A percentile compares a stretch with the other conserved stretches of the same genome.
Evolutionary conservation across 2,329 filamentous ascomycete genomes (phyloP).

Genomic region (Xylariaceae sp.): DNA sequence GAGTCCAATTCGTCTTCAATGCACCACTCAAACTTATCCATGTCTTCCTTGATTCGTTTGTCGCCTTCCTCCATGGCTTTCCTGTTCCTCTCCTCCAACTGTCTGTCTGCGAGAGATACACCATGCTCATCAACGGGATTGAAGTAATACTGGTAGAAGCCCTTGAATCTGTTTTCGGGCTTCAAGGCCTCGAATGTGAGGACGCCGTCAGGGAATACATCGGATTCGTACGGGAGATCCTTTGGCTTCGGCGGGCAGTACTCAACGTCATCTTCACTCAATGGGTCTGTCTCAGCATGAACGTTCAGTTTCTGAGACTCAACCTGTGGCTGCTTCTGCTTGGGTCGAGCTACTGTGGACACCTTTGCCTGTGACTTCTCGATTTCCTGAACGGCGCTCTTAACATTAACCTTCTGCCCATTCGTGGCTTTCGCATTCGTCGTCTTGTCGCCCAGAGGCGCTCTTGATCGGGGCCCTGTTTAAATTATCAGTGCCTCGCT

Average conservation of each 20-base stretch:
- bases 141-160: constrained; percentile 62
- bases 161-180: constrained; percentile 61
- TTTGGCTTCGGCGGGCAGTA: constrained; percentile 79
- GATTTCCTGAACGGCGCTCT: constrained; percentile 58
- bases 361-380: constrained; percentile 65
- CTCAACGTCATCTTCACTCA: constrained; percentile 76
- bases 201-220: constrained; percentile 63
- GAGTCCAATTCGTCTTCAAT: constrained; percentile 56
- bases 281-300: constrained; percentile 54
- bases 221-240: constrained; percentile 69
- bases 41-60: constrained; percentile 67
- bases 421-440: constrained; percentile 85
- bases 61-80: constrained; percentile 61
- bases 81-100: constrained; percentile 58
- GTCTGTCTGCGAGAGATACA: constrained; percentile 62
- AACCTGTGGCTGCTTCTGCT: constrained; percentile 56
- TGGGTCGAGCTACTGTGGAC: constrained; percentile 60
- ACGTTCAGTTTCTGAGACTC: constrained; percentile 64
- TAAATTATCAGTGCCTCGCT: constrained; percentile 6
- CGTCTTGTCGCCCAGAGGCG: constrained; percentile 89
- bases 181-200: constrained; percentile 62
- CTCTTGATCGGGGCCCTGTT: constrained; percentile 68
- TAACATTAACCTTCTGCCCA: constrained; percentile 67
- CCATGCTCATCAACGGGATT: constrained; percentile 70
- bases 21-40: constrained; percentile 65